Evolutionary conservation across 495 filamentous ascomycete genomes (phyloP), one percentile per base, ranked within the genome.

Genomic region (Trichoderma asperelloides): DNA sequence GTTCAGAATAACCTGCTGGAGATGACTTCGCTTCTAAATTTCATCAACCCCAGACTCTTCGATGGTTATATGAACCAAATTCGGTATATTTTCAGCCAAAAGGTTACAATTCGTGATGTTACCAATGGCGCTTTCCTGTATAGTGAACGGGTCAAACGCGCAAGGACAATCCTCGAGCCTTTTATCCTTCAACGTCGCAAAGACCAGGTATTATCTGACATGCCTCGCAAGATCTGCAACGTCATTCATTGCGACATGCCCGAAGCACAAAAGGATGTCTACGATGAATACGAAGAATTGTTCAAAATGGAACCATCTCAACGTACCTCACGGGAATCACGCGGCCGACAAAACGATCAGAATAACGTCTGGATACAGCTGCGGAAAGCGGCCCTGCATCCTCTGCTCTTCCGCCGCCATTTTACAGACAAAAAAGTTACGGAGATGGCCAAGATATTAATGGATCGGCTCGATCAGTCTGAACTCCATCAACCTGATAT

Each of bases 1-100:
- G 81, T 98, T 15, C 95, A 98, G 74, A 98, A 98, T 77, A 98
- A 97, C 71, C 84, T 98, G 6, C 89, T 91, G 73, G 95, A 98
- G 75, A 84, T 98, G 57, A 87, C 91, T 1, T 90, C 93, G 2
- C 80, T 98, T 21, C 85, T 98, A 3, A 89, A 88, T 2, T 98
- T 98, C 72, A 92, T 98, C 70, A 87, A 98, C 71, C 95, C 95
- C 0, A 80, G 84, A 11, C 80, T 97, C 3, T 98, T 98, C 75
- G 84, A 89, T 60, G 83, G 88, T 55, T 83, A 86, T 62, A 78
- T 79, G 40, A 90, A 93, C 3, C 86, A 92, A 63, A 77, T 98
- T 13, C 81, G 89, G 28, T 86, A 84, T 15, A 89, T 98, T 60
- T 98, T 98, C 76, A 91, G 90, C 68, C 89, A 93, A 72, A 96